Conservation (phyloP, 352 stramenopile species). For the Ophiocytium majus region DNA sequence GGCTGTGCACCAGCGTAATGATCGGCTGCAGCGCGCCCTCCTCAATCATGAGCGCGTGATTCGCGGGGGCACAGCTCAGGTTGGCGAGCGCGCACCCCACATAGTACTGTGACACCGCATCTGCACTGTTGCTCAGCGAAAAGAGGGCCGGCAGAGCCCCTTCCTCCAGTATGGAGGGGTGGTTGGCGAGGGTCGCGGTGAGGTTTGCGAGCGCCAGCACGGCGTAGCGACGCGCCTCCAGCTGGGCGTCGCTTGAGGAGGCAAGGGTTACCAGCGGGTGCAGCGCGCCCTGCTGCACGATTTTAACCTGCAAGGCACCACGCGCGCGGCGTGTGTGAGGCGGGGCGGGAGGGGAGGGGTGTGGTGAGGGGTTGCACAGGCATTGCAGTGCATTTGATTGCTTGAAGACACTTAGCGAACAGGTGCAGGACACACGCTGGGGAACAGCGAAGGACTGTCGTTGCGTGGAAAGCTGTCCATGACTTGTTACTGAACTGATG, state of each 20-base stretch:
- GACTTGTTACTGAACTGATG: too few relatives aligned
- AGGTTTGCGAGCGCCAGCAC: slow-evolving; percentile 90
- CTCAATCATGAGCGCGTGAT: slow-evolving; percentile 88
- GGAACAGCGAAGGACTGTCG: too few relatives aligned
- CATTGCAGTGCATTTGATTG: too few relatives aligned
- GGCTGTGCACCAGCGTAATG: slow-evolving; percentile 82
- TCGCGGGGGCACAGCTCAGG: slow-evolving; percentile 83
- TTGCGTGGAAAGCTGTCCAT: too few relatives aligned
- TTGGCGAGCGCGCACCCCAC: slow-evolving; percentile 89
- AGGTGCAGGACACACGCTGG: too few relatives aligned
- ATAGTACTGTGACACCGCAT: slow-evolving; percentile 89
- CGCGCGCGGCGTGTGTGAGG: too few relatives aligned
- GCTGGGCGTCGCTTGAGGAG: slow-evolving; percentile 76
- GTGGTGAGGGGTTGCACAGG: not conserved
- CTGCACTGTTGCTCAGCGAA: slow-evolving; percentile 83
- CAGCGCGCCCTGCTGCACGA: slow-evolving; percentile 87
- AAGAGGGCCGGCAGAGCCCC: slow-evolving; percentile 84
- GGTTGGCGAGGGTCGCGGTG: slow-evolving; percentile 87
- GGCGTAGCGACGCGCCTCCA: slow-evolving; percentile 86
- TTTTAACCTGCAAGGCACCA: slow-evolving; percentile 70
- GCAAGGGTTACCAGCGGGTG: slow-evolving; percentile 75
- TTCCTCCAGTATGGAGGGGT: slow-evolving; percentile 83
- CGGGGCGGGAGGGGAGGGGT: too few relatives aligned
- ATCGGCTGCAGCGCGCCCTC: slow-evolving; percentile 90
- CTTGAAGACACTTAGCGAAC: too few relatives aligned